Evolutionary conservation across 306 rosid species (phyloP).

Genomic region (Ochetophila trinervis): DNA sequence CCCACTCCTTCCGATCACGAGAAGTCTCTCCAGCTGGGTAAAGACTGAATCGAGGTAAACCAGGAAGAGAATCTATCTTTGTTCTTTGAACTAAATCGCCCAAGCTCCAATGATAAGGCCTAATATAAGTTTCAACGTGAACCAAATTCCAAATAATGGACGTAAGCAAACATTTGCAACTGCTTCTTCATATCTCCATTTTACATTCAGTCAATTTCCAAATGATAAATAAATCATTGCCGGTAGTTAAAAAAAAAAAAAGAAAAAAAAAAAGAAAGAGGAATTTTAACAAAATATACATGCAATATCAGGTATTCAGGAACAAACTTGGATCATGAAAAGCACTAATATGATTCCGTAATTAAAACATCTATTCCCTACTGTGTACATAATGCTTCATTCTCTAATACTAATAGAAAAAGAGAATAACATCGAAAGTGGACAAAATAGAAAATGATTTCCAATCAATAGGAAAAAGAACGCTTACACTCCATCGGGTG

Average conservation of each 20-base stretch:
- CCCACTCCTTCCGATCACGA: constrained; percentile 41
- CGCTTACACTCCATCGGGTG: constrained; percentile 36
- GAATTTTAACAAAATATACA: no score
- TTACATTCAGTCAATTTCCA: constrained; percentile 1
- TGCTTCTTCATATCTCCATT: constrained; percentile 2
- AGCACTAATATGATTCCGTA: neutral
- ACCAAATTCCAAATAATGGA: neutral
- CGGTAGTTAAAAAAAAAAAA: neutral
- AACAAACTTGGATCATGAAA: neutral
- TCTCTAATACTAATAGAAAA: neutral
- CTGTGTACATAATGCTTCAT: neutral
- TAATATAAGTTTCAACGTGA: constrained; percentile 23
- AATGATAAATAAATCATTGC: neutral
- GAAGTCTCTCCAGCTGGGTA: constrained; percentile 22
- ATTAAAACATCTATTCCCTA: neutral
- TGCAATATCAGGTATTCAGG: neutral
- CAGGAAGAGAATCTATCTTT: constrained; percentile 15
- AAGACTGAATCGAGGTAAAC: constrained; percentile 34
- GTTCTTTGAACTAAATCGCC: neutral
- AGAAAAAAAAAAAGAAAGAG: neutral
- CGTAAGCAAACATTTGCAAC: neutral
- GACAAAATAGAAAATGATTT: neutral
- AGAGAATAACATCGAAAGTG: neutral
- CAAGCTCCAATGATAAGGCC: constrained; percentile 36
- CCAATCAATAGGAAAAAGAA: neutral